Conservation (phyloP, 2,329 filamentous ascomycete genomes). For the Sarocladium brachiariae region DNA sequence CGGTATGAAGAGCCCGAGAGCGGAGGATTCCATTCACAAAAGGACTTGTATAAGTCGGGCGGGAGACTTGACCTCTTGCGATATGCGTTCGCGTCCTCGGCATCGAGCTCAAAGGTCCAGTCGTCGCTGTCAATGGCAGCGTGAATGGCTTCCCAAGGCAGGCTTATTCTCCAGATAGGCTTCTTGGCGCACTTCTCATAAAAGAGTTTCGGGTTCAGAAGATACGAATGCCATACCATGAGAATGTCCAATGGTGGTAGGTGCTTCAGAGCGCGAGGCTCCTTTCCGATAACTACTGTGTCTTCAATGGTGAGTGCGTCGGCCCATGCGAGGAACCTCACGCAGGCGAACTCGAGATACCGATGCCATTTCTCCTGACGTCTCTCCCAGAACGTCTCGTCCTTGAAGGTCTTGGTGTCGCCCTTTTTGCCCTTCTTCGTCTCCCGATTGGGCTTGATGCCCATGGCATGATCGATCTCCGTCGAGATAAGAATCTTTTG, state of each 20-base stretch:
- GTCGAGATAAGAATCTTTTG: slow-evolving; percentile 16
- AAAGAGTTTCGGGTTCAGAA: slow-evolving; percentile 25
- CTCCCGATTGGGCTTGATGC: slow-evolving; percentile 13
- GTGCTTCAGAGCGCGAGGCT: slow-evolving; percentile 5
- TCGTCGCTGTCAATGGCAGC: slow-evolving; percentile 12
- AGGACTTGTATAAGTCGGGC: slow-evolving; percentile 11
- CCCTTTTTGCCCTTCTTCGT: slow-evolving; percentile 14
- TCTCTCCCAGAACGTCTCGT: slow-evolving; percentile 14
- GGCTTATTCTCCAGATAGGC: slow-evolving; percentile 13
- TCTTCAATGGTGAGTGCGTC: slow-evolving; percentile 15
- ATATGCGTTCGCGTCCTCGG: slow-evolving; percentile 3
- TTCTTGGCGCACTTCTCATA: slow-evolving; percentile 11
- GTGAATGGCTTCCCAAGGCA: slow-evolving; percentile 18
- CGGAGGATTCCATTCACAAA: slow-evolving; percentile 9
- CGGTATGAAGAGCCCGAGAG: neutral
- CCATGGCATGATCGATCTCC: slow-evolving; percentile 15
- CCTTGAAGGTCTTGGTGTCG: slow-evolving; percentile 17
- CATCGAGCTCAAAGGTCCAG: slow-evolving; percentile 13
- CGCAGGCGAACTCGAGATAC: slow-evolving; percentile 21
- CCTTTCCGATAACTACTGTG: neutral
- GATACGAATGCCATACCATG: slow-evolving; percentile 30
- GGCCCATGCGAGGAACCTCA: slow-evolving; percentile 21
- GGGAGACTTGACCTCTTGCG: neutral
- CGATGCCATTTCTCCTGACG: slow-evolving; percentile 19
- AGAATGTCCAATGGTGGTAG: slow-evolving; percentile 25